Conservation (phyloP, 495 filamentous ascomycete genomes). For the Xanthoparmelia taractica region DNA sequence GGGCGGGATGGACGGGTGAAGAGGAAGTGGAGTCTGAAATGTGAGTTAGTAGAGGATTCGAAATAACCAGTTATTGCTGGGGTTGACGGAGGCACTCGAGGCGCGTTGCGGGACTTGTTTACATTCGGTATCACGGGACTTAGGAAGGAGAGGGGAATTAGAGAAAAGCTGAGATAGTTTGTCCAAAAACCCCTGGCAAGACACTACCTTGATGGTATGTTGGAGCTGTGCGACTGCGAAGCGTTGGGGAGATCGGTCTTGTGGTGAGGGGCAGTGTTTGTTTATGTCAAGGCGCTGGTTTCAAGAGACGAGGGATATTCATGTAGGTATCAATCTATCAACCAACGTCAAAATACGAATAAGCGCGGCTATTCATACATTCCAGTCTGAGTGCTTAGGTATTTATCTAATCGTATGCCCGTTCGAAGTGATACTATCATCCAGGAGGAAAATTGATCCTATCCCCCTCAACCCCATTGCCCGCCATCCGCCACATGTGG, state of each 20-base stretch:
- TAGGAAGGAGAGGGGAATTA: background rate
- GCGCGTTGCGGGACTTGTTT: slow-evolving; percentile 19
- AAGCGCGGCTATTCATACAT: slow-evolving; percentile 13
- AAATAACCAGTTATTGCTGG: no score
- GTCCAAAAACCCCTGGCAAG: no score
- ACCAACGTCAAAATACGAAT: slow-evolving; percentile 8
- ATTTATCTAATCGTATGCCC: slow-evolving; percentile 4
- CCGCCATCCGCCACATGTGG: background rate
- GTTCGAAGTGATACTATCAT: no score
- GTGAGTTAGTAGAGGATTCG: background rate
- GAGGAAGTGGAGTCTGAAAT: background rate
- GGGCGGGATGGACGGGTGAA: background rate
- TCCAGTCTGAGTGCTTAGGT: slow-evolving; percentile 8
- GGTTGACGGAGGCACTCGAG: background rate
- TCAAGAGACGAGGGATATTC: background rate
- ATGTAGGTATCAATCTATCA: slow-evolving; percentile 1
- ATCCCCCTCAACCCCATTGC: slow-evolving; percentile 3
- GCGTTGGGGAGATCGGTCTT: background rate
- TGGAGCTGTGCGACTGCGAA: background rate
- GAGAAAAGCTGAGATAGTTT: background rate
- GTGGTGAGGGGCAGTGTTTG: background rate
- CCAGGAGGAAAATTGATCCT: no score
- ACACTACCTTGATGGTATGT: background rate
- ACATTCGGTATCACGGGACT: slow-evolving; percentile 9
- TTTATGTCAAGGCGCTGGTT: slow-evolving; percentile 3